Evolutionary conservation across 2,329 filamentous ascomycete genomes (phyloP).

Genomic region (Colletotrichum sp.): DNA sequence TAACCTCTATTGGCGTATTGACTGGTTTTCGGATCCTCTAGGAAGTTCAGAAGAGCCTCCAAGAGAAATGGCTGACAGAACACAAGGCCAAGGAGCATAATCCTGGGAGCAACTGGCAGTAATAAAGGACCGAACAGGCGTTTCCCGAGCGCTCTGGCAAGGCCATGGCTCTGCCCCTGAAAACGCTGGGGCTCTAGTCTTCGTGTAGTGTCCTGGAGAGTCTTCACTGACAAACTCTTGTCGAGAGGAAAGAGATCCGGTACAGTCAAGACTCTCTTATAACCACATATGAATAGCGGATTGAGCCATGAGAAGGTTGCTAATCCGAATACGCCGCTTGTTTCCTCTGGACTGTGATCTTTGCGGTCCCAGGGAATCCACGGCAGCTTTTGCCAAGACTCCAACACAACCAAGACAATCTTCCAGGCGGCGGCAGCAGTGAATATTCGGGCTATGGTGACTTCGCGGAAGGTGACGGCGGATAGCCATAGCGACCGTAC

Average conservation of each 20-base stretch:
- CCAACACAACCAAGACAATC: slow-evolving; percentile 21
- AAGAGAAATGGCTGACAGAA: slow-evolving; percentile 47
- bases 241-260: slow-evolving; percentile 31
- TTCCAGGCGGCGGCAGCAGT: slow-evolving; percentile 24
- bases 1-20: slow-evolving; percentile 35
- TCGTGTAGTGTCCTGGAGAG: background rate
- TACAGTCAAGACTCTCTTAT: slow-evolving; percentile 30
- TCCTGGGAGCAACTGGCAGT: slow-evolving; percentile 36
- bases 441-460: slow-evolving; percentile 11
- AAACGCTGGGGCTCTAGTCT: background rate
- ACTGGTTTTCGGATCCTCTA: slow-evolving; percentile 26
- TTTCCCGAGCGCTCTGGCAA: slow-evolving; percentile 29
- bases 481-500: background rate
- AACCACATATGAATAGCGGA: slow-evolving; percentile 36
- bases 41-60: slow-evolving; percentile 30
- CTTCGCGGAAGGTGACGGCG: background rate
- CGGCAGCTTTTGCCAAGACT: slow-evolving; percentile 24
- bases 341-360: slow-evolving; percentile 40
- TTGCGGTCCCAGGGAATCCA: slow-evolving; percentile 6
- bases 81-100: slow-evolving; percentile 33
- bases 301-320: slow-evolving; percentile 39
- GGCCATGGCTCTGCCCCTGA: slow-evolving; percentile 25
- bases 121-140: slow-evolving; percentile 35
- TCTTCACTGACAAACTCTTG: background rate
- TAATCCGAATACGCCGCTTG: slow-evolving; percentile 33